A percentile compares a stretch with the other conserved stretches of the same genome.
Conservation (phyloP, 331 rosid species). For the Rhamnella rubrinervis region DNA sequence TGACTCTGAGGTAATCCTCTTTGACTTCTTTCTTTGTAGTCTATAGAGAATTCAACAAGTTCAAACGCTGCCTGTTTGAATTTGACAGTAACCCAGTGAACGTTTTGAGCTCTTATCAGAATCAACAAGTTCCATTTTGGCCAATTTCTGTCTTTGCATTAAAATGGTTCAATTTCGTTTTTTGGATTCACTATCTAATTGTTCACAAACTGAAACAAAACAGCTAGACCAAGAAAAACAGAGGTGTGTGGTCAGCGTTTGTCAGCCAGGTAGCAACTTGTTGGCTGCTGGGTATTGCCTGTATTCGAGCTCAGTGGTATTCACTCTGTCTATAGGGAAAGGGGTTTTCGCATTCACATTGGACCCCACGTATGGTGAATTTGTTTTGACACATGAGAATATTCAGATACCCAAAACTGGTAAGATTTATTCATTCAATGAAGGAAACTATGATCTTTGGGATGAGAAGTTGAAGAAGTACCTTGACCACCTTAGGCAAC, state of each 20-base stretch:
- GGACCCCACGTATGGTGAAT: slow-evolving; percentile 43
- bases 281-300: slow-evolving; percentile 87
- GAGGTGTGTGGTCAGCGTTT: slow-evolving; percentile 66
- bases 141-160: too few relatives aligned
- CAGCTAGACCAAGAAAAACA: slow-evolving; percentile 41
- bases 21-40: background rate
- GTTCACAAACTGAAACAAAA: slow-evolving; percentile 3
- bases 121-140: too few relatives aligned
- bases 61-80: too few relatives aligned
- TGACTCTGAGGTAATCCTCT: slow-evolving; percentile 30
- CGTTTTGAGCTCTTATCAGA: too few relatives aligned
- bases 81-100: too few relatives aligned
- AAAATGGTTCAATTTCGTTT: too few relatives aligned
- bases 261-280: slow-evolving; percentile 88
- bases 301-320: slow-evolving; percentile 58
- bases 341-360: slow-evolving; percentile 37
- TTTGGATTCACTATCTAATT: background rate
- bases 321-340: slow-evolving; percentile 38
- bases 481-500: slow-evolving; percentile 35
- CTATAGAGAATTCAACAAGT: too few relatives aligned
- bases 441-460: slow-evolving; percentile 43
- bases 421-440: slow-evolving; percentile 42
- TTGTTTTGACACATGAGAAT: slow-evolving; percentile 37
- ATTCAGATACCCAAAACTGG: slow-evolving; percentile 38
- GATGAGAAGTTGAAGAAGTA: slow-evolving; percentile 38